phyloP scores from a whole-genome alignment of 176 grass and related monocot species.

The Alloteropsis semialata region DNA sequence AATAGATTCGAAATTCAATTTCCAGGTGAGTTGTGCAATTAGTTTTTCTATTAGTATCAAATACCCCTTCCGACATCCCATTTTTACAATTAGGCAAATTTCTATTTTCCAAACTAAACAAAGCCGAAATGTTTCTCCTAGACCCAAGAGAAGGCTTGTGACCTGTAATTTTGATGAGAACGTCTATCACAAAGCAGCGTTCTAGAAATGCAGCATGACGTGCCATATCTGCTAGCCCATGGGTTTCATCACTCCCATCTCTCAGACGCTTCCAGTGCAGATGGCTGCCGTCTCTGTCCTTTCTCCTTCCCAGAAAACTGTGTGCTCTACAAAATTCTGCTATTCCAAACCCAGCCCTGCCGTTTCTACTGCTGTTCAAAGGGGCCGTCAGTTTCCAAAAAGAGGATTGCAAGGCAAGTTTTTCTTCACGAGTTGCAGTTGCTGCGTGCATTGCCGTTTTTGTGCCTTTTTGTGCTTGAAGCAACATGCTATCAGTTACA shows the following conservation, averaged over 20 bases:
- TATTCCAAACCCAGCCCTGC: background rate
- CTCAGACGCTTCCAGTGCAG: background rate
- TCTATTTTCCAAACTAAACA: no score
- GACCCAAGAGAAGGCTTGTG: background rate
- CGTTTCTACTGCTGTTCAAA: background rate
- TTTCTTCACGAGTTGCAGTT: background rate
- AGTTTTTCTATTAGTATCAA: no score
- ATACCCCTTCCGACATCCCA: no score
- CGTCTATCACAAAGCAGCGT: background rate
- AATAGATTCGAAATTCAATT: no score
- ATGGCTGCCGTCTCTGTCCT: background rate
- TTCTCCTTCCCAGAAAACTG: background rate
- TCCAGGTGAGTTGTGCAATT: no score
- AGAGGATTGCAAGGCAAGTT: constrained; percentile 5
- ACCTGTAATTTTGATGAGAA: background rate
- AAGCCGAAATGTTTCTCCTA: background rate
- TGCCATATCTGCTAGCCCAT: background rate
- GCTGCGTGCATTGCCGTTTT: background rate
- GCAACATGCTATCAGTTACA: background rate
- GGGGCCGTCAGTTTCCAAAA: background rate
- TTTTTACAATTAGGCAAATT: no score
- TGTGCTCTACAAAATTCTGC: background rate
- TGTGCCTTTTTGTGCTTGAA: background rate
- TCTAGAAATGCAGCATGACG: background rate
- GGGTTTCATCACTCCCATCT: background rate